Percentiles rank a stretch among this genome's conserved stretches.
phyloP scores from a whole-genome alignment of 2,329 filamentous ascomycete genomes.

The Calcarisporium arbuscula region DNA sequence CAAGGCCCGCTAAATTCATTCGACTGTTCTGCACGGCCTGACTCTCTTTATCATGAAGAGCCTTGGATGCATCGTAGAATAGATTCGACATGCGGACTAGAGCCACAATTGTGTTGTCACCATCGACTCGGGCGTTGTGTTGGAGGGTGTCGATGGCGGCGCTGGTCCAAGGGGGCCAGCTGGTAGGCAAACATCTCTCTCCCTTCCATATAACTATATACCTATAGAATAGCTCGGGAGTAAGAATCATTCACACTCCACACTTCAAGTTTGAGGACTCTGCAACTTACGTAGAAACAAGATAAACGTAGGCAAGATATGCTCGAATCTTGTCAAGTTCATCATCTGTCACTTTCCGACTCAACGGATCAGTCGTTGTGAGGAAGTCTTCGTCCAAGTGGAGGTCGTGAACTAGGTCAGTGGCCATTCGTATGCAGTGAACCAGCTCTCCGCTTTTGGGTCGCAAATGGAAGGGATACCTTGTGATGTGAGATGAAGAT shows the following conservation, averaged over 20 bases:
- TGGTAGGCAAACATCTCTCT: constrained; percentile 19
- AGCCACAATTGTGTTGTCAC: constrained; percentile 37
- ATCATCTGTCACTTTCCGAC: constrained; percentile 9
- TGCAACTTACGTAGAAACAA: constrained; percentile 33
- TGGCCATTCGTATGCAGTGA: constrained; percentile 47
- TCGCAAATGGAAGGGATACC: constrained; percentile 50
- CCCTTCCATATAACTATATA: constrained; percentile 32
- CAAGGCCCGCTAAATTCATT: constrained; percentile 41
- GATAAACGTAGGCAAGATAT: constrained; percentile 39
- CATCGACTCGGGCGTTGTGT: constrained; percentile 24
- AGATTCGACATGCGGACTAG: constrained; percentile 36
- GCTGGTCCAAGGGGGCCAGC: constrained; percentile 36
- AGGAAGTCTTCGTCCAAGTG: constrained; percentile 36
- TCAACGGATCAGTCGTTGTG: neutral
- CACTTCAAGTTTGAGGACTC: no score
- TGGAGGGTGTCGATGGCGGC: constrained; percentile 39
- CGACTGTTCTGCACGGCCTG: constrained; percentile 32
- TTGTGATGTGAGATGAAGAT: constrained; percentile 15
- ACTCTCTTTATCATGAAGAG: constrained; percentile 19
- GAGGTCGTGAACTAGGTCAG: constrained; percentile 43
- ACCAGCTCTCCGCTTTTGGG: constrained; percentile 42
- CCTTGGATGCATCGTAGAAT: constrained; percentile 28
- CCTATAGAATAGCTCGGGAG: constrained; percentile 21
- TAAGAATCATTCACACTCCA: no score
- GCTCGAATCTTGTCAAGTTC: constrained; percentile 38